Percentiles rank a stretch among this genome's conserved stretches.
These are phyloP conservation scores for Canna indica DNA, from an alignment of 176 grass and related monocot genomes.

Conservation along the genomic window DNA sequence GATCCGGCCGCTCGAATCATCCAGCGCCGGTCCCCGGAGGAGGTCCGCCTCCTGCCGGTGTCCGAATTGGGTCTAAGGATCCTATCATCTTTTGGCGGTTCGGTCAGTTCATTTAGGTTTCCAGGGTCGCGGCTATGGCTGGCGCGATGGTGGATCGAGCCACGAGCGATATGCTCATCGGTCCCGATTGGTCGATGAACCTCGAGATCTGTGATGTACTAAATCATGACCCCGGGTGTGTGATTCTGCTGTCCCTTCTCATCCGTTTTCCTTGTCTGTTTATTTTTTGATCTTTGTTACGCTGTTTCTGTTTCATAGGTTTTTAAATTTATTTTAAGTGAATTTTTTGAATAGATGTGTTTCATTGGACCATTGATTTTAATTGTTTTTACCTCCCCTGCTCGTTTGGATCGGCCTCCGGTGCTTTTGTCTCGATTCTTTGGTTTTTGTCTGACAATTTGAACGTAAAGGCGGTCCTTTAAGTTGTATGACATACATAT, in stretches of 20 bases:
- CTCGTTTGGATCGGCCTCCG: neutral
- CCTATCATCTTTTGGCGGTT: neutral
- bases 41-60: neutral
- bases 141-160: slow-evolving; percentile 44
- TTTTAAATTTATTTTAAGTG: neutral
- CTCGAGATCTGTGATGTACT: slow-evolving; percentile 88
- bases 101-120: neutral
- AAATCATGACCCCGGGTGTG: slow-evolving; percentile 59
- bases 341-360: no score
- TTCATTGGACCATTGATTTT: neutral
- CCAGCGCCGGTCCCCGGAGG: neutral
- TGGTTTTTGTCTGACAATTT: neutral
- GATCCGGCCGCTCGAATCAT: neutral
- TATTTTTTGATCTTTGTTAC: neutral
- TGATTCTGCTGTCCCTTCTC: neutral
- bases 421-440: neutral
- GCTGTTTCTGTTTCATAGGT: neutral
- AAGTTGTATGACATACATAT: neutral
- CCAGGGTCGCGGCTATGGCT: slow-evolving; percentile 4
- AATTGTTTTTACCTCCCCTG: neutral
- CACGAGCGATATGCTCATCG: slow-evolving; percentile 69
- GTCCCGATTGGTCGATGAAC: slow-evolving; percentile 77
- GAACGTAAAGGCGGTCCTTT: neutral
- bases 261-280: neutral
- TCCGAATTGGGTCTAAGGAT: neutral